These are phyloP conservation scores for Sarcomyxa edulis DNA, from an alignment of 768 basidiomycete genomes.

Conservation along the genomic window DNA sequence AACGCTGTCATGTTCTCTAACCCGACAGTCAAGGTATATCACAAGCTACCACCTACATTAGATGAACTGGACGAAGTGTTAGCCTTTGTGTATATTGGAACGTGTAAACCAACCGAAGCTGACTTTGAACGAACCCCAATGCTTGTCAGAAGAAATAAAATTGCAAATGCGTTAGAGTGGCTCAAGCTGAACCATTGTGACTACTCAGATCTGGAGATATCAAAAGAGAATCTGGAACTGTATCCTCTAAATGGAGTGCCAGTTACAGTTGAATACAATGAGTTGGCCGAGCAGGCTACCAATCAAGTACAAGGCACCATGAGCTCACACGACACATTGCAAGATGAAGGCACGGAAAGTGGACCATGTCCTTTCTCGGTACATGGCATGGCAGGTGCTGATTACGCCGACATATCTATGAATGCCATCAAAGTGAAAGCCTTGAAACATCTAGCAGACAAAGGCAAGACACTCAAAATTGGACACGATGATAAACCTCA, in stretches of 20 bases:
- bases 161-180: slow-evolving; percentile 19
- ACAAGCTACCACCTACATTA: slow-evolving; percentile 13
- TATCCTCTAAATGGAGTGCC: slow-evolving; percentile 11
- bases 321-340: slow-evolving; percentile 12
- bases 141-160: slow-evolving; percentile 16
- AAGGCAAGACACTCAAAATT: slow-evolving; percentile 14
- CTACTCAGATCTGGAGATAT: slow-evolving; percentile 18
- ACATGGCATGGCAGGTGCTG: slow-evolving; percentile 18
- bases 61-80: slow-evolving; percentile 16
- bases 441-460: slow-evolving; percentile 11
- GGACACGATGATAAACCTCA: slow-evolving; percentile 13
- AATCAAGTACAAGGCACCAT: slow-evolving; percentile 7
- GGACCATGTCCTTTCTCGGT: slow-evolving; percentile 22
- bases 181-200: slow-evolving; percentile 20
- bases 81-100: slow-evolving; percentile 12
- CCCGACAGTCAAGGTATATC: slow-evolving; percentile 15
- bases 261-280: slow-evolving; percentile 11
- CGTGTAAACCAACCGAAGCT: slow-evolving; percentile 7
- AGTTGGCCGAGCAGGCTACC: slow-evolving; percentile 1
- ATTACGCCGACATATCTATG: slow-evolving; percentile 8
- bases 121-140: slow-evolving; percentile 16
- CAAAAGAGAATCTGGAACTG: slow-evolving; percentile 10
- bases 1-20: slow-evolving; percentile 21
- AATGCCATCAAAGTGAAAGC: slow-evolving; percentile 11
- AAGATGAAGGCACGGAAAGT: slow-evolving; percentile 15